These are phyloP conservation scores for Marasmius oreades DNA, from an alignment of 1,284 basidiomycete species.

Conservation along the genomic window DNA sequence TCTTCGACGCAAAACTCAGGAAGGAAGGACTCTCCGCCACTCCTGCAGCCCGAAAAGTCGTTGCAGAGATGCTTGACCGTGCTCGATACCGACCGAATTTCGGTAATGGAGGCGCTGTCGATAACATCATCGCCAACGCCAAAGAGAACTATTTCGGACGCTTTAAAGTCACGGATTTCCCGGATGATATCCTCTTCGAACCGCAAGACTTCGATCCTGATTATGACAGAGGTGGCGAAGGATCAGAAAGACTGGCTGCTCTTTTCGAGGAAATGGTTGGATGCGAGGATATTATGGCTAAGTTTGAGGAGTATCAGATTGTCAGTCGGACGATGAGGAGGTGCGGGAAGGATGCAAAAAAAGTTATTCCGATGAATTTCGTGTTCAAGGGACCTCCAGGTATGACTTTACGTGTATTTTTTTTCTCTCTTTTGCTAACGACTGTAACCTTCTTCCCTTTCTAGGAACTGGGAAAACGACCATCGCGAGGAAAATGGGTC, in stretches of 20 bases:
- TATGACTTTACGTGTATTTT: slow-evolving; percentile 19
- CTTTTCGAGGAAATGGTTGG: slow-evolving; percentile 63
- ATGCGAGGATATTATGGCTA: slow-evolving; percentile 47
- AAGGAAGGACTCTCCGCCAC: slow-evolving; percentile 56
- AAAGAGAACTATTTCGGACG: slow-evolving; percentile 51
- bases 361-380: slow-evolving; percentile 60
- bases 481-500: slow-evolving; percentile 47
- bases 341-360: slow-evolving; percentile 38
- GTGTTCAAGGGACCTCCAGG: slow-evolving; percentile 73
- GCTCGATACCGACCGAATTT: slow-evolving; percentile 58
- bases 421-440: not conserved
- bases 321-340: slow-evolving; percentile 43
- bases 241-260: slow-evolving; percentile 46
- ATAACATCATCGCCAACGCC: slow-evolving; percentile 54
- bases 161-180: slow-evolving; percentile 26
- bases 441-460: not conserved
- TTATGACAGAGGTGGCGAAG: slow-evolving; percentile 44
- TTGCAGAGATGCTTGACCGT: slow-evolving; percentile 49
- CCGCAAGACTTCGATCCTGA: slow-evolving; percentile 63
- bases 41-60: slow-evolving; percentile 48
- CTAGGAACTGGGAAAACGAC: slow-evolving; percentile 50
- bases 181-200: slow-evolving; percentile 45
- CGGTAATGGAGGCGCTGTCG: slow-evolving; percentile 65
- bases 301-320: slow-evolving; percentile 48
- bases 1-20: slow-evolving; percentile 53